A percentile compares a stretch with the other conserved stretches of the same genome.
These are phyloP conservation scores for Aspergillus sp. DNA, from an alignment of 2,329 filamentous ascomycete species.

Conservation along the genomic window DNA sequence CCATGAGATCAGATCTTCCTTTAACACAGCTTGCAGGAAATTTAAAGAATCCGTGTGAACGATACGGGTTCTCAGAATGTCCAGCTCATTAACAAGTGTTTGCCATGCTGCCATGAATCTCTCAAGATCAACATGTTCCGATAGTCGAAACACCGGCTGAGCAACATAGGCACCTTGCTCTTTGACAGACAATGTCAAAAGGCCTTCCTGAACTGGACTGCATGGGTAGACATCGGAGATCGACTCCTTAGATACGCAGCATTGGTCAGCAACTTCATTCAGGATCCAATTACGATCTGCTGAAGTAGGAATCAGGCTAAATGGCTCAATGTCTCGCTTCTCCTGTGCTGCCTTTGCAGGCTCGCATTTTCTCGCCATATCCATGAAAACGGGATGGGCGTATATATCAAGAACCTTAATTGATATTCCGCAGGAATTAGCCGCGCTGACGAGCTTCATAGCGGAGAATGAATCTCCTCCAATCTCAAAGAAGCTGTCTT, in stretches of 20 bases:
- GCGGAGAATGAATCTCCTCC: slow-evolving; percentile 49
- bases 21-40: slow-evolving; percentile 42
- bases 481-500: slow-evolving; percentile 47
- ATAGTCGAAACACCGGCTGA: slow-evolving; percentile 43
- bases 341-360: not conserved
- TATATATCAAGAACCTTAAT: slow-evolving; percentile 47
- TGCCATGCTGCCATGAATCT: slow-evolving; percentile 49
- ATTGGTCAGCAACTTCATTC: slow-evolving; percentile 29
- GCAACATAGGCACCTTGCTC: slow-evolving; percentile 49
- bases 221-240: slow-evolving; percentile 44
- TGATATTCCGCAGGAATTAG: slow-evolving; percentile 37
- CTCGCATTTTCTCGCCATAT: slow-evolving; percentile 39
- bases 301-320: slow-evolving; percentile 26
- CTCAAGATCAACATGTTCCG: slow-evolving; percentile 35
- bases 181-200: slow-evolving; percentile 49
- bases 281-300: slow-evolving; percentile 19
- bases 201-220: slow-evolving; percentile 44
- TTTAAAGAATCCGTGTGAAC: slow-evolving; percentile 36
- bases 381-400: slow-evolving; percentile 39
- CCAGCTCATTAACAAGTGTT: slow-evolving; percentile 41
- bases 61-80: slow-evolving; percentile 50
- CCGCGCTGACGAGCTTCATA: slow-evolving; percentile 45
- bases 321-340: slow-evolving; percentile 19
- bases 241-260: slow-evolving; percentile 24
- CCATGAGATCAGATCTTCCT: slow-evolving; percentile 35